Evolutionary conservation across 768 basidiomycete species (phyloP).

Genomic region (Mycena sanguinolenta): DNA sequence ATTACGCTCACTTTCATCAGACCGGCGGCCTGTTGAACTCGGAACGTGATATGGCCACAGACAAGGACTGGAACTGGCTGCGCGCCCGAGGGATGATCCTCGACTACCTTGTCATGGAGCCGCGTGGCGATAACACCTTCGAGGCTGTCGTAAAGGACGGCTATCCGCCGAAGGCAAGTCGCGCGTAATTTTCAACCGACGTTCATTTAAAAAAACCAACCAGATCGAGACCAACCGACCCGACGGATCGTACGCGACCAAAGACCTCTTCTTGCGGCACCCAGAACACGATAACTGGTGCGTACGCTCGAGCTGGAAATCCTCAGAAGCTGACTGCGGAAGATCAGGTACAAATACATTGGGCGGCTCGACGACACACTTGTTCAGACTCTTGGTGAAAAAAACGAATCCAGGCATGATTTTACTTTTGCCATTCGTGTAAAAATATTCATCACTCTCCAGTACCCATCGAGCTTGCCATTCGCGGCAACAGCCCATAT

Average conservation of each 20-base stretch:
- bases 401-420: constrained; percentile 62
- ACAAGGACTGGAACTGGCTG: constrained; percentile 72
- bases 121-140: constrained; percentile 54
- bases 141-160: constrained; percentile 66
- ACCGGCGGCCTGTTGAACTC: constrained; percentile 61
- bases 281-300: constrained; percentile 45
- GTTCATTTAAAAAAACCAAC: neutral
- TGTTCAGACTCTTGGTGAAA: constrained; percentile 62
- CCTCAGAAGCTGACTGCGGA: neutral
- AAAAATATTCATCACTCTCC: neutral
- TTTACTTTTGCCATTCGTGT: neutral
- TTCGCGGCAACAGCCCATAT: constrained; percentile 62
- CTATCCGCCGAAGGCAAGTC: constrained; percentile 61
- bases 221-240: constrained; percentile 57
- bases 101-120: constrained; percentile 60
- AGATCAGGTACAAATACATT: constrained; percentile 58
- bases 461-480: constrained; percentile 65
- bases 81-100: constrained; percentile 45
- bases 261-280: constrained; percentile 66
- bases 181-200: neutral
- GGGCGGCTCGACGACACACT: constrained; percentile 70
- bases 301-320: neutral
- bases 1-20: constrained; percentile 31
- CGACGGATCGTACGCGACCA: constrained; percentile 68
- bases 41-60: constrained; percentile 58